Conservation (phyloP, 352 stramenopile genomes). For the Globisporangium irregulare region DNA sequence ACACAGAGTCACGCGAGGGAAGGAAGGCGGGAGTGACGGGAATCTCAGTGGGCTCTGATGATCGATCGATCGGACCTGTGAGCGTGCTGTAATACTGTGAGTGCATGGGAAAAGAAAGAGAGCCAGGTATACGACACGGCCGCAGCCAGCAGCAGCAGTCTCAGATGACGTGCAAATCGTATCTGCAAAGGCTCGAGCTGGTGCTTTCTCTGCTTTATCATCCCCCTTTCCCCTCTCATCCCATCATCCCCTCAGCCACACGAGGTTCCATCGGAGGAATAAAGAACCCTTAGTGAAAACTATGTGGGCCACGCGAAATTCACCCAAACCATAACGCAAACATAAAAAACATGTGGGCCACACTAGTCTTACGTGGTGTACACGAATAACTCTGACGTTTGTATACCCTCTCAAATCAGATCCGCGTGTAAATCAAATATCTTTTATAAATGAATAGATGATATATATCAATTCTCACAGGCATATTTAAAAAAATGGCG, state of each 20-base stretch:
- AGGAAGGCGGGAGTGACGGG: no score
- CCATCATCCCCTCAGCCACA: neutral
- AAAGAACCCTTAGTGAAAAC: no score
- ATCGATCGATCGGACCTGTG: no score
- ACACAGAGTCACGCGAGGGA: neutral
- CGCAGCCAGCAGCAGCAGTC: neutral
- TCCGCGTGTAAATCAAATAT: no score
- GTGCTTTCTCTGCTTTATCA: neutral
- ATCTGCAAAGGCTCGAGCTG: neutral
- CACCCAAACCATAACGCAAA: no score
- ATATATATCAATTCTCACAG: conserved; percentile 1
- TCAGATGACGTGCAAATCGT: neutral
- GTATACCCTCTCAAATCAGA: neutral
- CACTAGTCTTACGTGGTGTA: no score
- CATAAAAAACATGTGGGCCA: no score
- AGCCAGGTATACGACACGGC: neutral
- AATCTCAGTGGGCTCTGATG: neutral
- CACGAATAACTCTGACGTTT: no score
- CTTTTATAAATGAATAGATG: neutral
- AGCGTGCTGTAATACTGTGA: no score
- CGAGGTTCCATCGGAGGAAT: no score
- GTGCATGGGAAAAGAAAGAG: neutral
- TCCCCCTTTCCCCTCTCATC: neutral
- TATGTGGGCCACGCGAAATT: no score
- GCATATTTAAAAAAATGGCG: conserved; percentile 4